Percentiles rank a stretch among this genome's conserved stretches.
These are phyloP conservation scores for Phtheirospermum japonicum DNA, from an alignment of 257 asterid genomes.

Conservation along the genomic window DNA sequence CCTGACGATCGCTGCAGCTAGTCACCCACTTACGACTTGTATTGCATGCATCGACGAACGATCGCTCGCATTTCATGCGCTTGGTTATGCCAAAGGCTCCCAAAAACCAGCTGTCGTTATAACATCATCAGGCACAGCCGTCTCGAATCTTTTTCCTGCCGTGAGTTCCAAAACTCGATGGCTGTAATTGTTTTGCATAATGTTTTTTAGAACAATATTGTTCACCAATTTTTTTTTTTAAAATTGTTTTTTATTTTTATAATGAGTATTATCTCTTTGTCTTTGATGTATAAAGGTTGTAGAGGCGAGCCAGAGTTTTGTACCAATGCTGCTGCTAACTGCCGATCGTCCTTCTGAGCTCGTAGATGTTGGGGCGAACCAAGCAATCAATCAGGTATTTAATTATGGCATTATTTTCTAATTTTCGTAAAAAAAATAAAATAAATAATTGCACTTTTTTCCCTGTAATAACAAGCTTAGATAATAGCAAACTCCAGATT, in stretches of 20 bases:
- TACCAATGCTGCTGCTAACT: conserved; percentile 80
- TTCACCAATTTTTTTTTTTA: not conserved
- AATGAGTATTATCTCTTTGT: not conserved
- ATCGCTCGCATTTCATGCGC: conserved; percentile 93
- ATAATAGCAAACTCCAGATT: no score
- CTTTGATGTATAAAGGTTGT: conserved; percentile 58
- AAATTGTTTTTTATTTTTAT: not conserved
- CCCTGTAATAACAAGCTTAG: no score
- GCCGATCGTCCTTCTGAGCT: conserved; percentile 99
- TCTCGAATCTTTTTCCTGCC: conserved; percentile 94
- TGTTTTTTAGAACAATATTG: not conserved
- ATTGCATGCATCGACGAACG: conserved; percentile 91
- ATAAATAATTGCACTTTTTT: not conserved
- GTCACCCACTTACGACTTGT: conserved; percentile 86
- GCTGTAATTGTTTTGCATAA: conserved; percentile 8
- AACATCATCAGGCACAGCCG: conserved; percentile 98
- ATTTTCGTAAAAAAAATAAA: not conserved
- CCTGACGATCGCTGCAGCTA: conserved; percentile 90
- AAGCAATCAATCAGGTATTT: conserved; percentile 88
- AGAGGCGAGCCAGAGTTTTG: conserved; percentile 94
- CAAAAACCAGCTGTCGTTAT: conserved; percentile 78
- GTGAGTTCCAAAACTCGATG: conserved; percentile 48
- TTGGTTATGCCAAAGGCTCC: conserved; percentile 95
- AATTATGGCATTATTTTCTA: conserved; percentile 14
- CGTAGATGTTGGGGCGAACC: conserved; percentile 94